Evolutionary conservation across 139 green algal species (phyloP), one percentile per base, ranked within the genome.

Genomic region (Micractinium sp.): DNA sequence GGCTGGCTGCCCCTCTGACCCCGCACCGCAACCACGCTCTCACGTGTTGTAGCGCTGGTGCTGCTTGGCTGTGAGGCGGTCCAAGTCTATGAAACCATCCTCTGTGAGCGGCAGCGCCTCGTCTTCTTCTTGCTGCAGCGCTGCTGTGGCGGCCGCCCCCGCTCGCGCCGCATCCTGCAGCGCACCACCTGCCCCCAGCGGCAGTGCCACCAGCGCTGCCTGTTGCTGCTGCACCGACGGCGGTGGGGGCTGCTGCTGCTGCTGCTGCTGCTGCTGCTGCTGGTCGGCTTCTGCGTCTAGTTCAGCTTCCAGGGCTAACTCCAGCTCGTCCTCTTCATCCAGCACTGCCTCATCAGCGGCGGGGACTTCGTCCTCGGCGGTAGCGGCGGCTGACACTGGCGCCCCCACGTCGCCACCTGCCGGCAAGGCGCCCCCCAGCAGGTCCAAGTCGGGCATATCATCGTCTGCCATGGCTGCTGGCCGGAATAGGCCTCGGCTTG

Each of bases 251-350:
- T 60, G 53, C 31, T 85, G 63, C 61, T 85, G 86, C 41, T 73
- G 74, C 47, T 75, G 85, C 61, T 53, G 16, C 39, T 53, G 39
- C 69, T 35, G 19, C 47, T 18, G 66, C 47, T 61, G 66, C 13
- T 61, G 13, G 31, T 88, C 86, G 38, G 13, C 60, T 9, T 63
- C 76, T n/a, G 41, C 80, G 12, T 90, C 84, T 22, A 90, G 84
- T 27, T 87, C 88, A 20, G 76, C 85, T 79, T 89, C 60, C 15
- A 92, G 56, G 29, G 67, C 87, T 20, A 82, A 76, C 78, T 92
- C 89, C 16, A 92, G 41, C 27, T 92, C 89, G 18, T 92, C 89
- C 12, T 90, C 85, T 16, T 91, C 89, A 23, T 85, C 74, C 36
- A 85, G 35, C 47, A 56, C 47, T 23, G 14, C 35, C 18, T 85